Evolutionary conservation across 208 protist species (phyloP), one percentile per base, ranked within the genome.

Genomic region (Leishmania martiniquensis): DNA sequence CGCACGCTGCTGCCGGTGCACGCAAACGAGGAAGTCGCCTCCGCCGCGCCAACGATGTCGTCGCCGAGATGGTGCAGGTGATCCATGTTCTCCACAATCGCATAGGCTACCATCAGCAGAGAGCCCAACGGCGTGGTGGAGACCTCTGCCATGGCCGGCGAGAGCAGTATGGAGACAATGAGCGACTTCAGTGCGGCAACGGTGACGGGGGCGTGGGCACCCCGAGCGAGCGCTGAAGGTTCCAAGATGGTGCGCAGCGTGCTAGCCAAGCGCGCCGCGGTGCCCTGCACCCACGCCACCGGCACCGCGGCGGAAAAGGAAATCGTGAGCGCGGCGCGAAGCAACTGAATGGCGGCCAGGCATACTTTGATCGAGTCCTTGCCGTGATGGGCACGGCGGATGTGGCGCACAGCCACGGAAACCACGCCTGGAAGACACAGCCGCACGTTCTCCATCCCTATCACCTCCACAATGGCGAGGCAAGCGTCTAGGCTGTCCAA

Each of bases 341-440:
- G 82, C n/a, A 97, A 75, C 45, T 86, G 76, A 17, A 95, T 60
- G 2, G 87, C 91, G n/a, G 52, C 76, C 4, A 87, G 81, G 32
- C 88, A 88, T 47, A 96, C 91, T 44, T 73, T 79, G 55, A 77
- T 77, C 13, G 91, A 84, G 81, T 97, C 92, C 59, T 90, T 95
- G 44, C 94, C 86, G 44, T 88, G 81, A 63, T 90, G 89, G 2
- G 94, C 79, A 10, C 92, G 88, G 52, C 76, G 81, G 63, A 94
- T 81, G 77, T 97, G 96, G 34, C 86, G 85, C 54, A 89, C 85
- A n/a, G 83, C 86, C 29, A 87, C 87, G 4, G 91, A 96, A 10
- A 95, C 85, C 47, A 97, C 80, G 0, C 94, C 94, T 0, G 94
- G 94, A 72, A 96, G 72, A 80, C 89, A 96, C 42, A 83, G 67